A percentile compares a stretch with the other conserved stretches of the same genome.
These are phyloP conservation scores for Solanum habrochaites DNA, from an alignment of 257 asterid genomes.

Conservation along the genomic window DNA sequence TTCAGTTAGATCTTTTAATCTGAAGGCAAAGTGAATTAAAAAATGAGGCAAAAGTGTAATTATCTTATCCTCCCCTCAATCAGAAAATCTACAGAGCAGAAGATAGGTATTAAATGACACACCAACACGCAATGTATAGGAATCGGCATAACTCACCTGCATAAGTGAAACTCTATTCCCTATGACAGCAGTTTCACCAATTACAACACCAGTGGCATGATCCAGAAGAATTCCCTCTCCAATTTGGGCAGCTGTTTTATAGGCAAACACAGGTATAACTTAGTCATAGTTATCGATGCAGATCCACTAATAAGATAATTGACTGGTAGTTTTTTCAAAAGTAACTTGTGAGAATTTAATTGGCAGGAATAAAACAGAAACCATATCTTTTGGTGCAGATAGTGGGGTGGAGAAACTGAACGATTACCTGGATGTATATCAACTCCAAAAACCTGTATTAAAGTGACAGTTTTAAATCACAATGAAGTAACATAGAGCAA, in stretches of 20 bases:
- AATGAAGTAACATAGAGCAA: not conserved
- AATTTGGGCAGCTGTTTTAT: conserved; percentile 23
- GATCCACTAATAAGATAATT: not conserved
- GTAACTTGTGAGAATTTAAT: not conserved
- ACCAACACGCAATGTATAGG: not conserved
- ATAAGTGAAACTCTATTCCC: conserved; percentile 35
- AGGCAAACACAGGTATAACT: not conserved
- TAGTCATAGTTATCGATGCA: not conserved
- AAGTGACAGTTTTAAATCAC: not conserved
- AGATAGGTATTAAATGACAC: not conserved
- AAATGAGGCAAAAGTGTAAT: not conserved
- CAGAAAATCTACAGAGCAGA: not conserved
- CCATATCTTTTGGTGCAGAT: not conserved
- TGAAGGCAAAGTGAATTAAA: not conserved
- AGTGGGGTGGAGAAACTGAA: not conserved
- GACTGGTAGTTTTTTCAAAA: not conserved
- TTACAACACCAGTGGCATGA: conserved; percentile 36
- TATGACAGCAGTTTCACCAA: conserved; percentile 35
- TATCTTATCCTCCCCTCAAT: not conserved
- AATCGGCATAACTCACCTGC: conserved; percentile 17
- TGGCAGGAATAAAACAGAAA: not conserved
- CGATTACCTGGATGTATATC: conserved; percentile 36
- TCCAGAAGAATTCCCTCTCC: conserved; percentile 38
- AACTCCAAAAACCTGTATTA: conserved; percentile 33
- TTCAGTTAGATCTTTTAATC: not conserved